Evolutionary conservation across 169 alveolate species (phyloP), one percentile per base, ranked within the genome.

Genomic region (Cryptosporidium meleagridis): DNA sequence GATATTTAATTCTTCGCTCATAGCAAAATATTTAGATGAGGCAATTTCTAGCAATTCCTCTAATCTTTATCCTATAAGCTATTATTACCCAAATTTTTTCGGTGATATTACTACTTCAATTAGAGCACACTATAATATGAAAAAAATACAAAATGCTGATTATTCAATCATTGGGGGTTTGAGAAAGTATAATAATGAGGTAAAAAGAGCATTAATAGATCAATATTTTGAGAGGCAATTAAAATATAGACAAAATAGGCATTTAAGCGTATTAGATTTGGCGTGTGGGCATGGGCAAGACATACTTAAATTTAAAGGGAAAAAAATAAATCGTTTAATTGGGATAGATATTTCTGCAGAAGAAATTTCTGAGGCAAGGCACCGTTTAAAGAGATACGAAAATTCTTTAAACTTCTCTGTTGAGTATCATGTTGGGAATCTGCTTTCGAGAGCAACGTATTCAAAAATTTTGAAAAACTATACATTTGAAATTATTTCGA

Each of bases 241-340:
- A 39, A 80, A 39, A 65, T 18, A 23, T 39, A 73, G 71, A 31
- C 35, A 41, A 41, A 69, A 93, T 10, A 91, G 65, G 53, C 91
- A 93, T 53, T 55, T 95, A 37, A 86, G 94, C 37, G 94, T 96
- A 16, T 86, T 96, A 75, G 98, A 96, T 53, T 92, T 96, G 26
- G 97, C 97, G 23, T 96, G 98, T 84, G 98, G 98, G 3, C 96
- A 94, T 86, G 96, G 97, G 9, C 97, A 96, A 75, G 98, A 96
- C 72, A 84, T 96, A 92, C 95, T 93, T 35, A 96, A 96, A 93
- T 96, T 94, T 86, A 93, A 93, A 55, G 91, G 94, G 45, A 95
- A 93, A 84, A 94, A 75, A 70, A 94, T 95, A 23, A 95, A 91
- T 70, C 93, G 94, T 61, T 85, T 93, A 67, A 92, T 95, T 69